Evolutionary conservation across 1,139 yeast genomes (phyloP), one percentile per base, ranked within the genome.

Genomic region (Geotrichum restrictum): DNA sequence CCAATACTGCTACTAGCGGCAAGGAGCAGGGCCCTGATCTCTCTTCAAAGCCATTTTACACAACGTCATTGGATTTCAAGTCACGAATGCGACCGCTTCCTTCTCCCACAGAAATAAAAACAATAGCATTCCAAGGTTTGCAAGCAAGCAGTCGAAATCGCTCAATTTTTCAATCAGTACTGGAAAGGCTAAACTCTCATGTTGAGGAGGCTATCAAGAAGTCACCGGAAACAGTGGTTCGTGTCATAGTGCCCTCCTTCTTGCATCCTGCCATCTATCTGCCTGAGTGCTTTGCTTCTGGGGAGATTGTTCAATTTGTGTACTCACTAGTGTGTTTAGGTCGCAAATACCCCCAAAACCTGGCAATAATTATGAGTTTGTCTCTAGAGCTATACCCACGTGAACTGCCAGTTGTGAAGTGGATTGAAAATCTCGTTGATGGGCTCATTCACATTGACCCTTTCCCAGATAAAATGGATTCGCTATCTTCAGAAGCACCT

Each of bases 391-490:
- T 89, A 46, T 85, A 80, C 61, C 83, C 89, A 1, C 75, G 87
- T 42, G 74, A 73, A 4, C 63, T 74, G 0, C 70, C 79, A 3
- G 56, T 84, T 16, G 71, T 80, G 1, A 73, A 75, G 3, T 73
- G 77, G 55, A 61, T 87, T 21, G 96, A 88, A 64, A 69, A 69
- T 31, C 62, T 87, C 16, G 74, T 78, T 53, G 97, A 91, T 63
- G 77, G 85, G 0, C 83, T 86, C 3, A 66, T 93, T 18, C 85
- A 84, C 55, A 71, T 93, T 52, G 88, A 85, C 59, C 96, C 98
- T 2, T 88, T 91, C 69, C 84, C 83, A 58, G 91, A 87, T 57
- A 88, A 81, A 54, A 80, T 84, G 79, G 71, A 52, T 10, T 11
- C 44, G 2, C 21, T 77, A 41, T 81, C 78, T 54, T 74, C 83